A percentile compares a stretch with the other conserved stretches of the same genome.
phyloP scores from a whole-genome alignment of 225 moss, liverwort and hornwort genomes.

The Physcomitrium patens region DNA sequence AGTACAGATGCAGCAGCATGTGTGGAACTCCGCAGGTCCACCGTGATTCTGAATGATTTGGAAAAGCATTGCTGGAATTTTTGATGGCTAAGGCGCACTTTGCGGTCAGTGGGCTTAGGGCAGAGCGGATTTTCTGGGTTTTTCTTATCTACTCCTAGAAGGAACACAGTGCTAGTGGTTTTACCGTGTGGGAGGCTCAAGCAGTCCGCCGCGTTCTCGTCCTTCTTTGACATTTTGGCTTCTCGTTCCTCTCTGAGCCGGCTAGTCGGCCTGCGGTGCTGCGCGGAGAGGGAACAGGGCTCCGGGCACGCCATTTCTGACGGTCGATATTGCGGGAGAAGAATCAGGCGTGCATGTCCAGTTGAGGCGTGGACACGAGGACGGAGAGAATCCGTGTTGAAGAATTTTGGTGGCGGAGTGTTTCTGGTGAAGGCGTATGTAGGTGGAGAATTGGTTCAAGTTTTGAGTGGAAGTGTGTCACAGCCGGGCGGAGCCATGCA shows the following conservation, averaged over 20 bases:
- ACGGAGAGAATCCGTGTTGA: background rate
- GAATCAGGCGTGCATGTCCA: conserved; percentile 24
- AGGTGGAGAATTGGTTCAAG: background rate
- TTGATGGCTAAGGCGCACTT: conserved; percentile 25
- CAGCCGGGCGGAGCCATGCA: conserved; percentile 37
- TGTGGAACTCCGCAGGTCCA: background rate
- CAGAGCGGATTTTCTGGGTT: background rate
- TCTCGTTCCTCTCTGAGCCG: conserved; percentile 39
- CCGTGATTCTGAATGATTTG: background rate
- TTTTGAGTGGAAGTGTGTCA: conserved; percentile 41
- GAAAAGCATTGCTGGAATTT: conserved; percentile 9
- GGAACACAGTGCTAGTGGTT: background rate
- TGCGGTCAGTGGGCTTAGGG: background rate
- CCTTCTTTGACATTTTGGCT: conserved; percentile 28
- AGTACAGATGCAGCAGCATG: background rate
- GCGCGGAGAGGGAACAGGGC: background rate
- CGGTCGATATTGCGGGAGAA: conserved; percentile 21
- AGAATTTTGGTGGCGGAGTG: conserved; percentile 15
- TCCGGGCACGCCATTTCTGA: conserved; percentile 36
- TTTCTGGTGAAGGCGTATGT: conserved; percentile 7
- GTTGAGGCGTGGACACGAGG: conserved; percentile 24
- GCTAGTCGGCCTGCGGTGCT: background rate
- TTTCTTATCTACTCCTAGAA: background rate
- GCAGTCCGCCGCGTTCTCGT: conserved; percentile 48
- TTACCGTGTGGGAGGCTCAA: conserved; percentile 7